phyloP scores from a whole-genome alignment of 208 protist genomes.

The Paratrypanosoma confusum region DNA sequence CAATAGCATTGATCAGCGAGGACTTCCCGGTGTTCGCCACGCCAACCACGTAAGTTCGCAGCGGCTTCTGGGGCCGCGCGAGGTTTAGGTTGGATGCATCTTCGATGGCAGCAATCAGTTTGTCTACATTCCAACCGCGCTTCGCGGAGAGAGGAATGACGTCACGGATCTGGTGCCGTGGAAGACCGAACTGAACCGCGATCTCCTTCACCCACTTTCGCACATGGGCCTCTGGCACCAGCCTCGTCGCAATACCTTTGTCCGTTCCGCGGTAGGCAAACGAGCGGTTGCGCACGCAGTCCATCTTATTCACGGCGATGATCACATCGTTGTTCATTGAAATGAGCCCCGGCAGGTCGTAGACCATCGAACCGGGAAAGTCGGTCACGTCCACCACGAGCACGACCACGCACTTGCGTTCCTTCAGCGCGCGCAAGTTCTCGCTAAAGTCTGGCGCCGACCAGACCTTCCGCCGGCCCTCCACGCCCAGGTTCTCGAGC shows the following conservation, averaged over 20 bases:
- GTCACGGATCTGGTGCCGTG: conserved; percentile 48
- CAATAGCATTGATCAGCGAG: conserved; percentile 86
- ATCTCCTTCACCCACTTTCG: conserved; percentile 74
- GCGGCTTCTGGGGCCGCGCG: conserved; percentile 46
- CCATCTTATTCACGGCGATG: conserved; percentile 87
- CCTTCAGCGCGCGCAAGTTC: conserved; percentile 65
- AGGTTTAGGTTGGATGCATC: conserved; percentile 72
- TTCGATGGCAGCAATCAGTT: conserved; percentile 63
- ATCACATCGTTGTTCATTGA: conserved; percentile 90
- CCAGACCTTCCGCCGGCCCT: conserved; percentile 68
- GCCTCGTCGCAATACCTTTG: conserved; percentile 42
- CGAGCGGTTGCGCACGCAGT: conserved; percentile 75
- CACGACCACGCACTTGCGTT: conserved; percentile 75
- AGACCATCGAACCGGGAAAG: conserved; percentile 86
- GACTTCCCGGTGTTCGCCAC: conserved; percentile 88
- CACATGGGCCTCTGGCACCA: conserved; percentile 68
- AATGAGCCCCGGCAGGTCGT: conserved; percentile 80
- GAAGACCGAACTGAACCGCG: conserved; percentile 67
- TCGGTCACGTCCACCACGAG: conserved; percentile 87
- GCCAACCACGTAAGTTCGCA: conserved; percentile 83
- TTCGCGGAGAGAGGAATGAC: conserved; percentile 81
- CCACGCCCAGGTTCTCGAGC: conserved; percentile 74
- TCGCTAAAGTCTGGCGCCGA: conserved; percentile 87
- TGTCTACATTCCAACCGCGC: conserved; percentile 81
- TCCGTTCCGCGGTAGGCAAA: conserved; percentile 78